Base-by-base conservation (phyloP, 164 flowering plant genomes). In the Warburgia ugandensis region DNA sequence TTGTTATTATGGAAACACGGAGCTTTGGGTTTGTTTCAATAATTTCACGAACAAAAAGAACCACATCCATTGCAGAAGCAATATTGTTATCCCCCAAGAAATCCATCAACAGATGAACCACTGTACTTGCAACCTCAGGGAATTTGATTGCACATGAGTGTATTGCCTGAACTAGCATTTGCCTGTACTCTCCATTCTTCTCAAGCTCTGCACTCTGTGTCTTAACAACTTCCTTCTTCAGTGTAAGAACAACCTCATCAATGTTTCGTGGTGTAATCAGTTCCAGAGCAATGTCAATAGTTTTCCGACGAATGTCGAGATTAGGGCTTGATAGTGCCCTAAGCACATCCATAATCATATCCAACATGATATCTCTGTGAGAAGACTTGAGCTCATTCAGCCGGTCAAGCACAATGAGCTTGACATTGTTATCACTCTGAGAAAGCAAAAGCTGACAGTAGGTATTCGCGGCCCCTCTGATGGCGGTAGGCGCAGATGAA, bases 71-170 rank as follows among this genome's bases (percentile, higher is more conserved):
- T 14, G 96, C 96, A 23, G 98, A 91, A 45, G 96, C 88, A 33
- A 85, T 81, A 58, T 85, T 91, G 69, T 62, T 74, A 50, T 91
- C 98, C 5, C 98, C 92, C 69, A 87, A 68, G 85, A 85, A 87
- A 69, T 91, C 98, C 95, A 91, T 91, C 78, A 91, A 63, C 23
- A 88, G 75, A 73, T 87, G 96, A 46, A 91, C 95, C 60, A 91
- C 96, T 1, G 95, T 85, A 73, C 98, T 80, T 16, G 98, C 96
- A 22, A 91, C 96, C 61, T 87, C 98, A 0, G 98, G 96, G 63
- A 85, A 91, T 65, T 87, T 91, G 41, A 91, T 70, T 0, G 95
- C 96, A 68, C 98, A 91, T 4, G 88, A 62, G 73, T 91, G 94
- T 10, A 91, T 91, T 20, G 98, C 96, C 62, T 91, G 98, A 40